phyloP scores from a whole-genome alignment of 192 early-diverging fungal genomes.

The Physocladia obscura region DNA sequence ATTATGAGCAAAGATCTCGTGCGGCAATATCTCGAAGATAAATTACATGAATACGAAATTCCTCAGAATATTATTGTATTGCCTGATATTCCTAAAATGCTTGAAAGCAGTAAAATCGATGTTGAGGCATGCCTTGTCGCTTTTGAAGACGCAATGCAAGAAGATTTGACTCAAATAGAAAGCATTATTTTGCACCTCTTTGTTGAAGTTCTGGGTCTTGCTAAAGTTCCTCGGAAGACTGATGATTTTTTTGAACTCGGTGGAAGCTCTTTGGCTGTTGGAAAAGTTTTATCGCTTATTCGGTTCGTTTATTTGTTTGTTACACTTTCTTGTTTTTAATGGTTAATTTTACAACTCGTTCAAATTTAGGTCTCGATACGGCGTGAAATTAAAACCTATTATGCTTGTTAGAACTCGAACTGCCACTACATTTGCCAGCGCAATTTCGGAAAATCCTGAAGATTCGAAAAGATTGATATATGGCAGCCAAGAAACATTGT shows the following conservation, averaged over 20 bases:
- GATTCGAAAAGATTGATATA: neutral
- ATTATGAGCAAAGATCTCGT: neutral
- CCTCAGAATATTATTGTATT: neutral
- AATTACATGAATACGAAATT: conserved; percentile 3
- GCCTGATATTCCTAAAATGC: neutral
- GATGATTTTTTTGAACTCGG: conserved; percentile 50
- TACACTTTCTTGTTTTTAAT: neutral
- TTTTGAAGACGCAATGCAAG: neutral
- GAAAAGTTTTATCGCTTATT: conserved; percentile 8
- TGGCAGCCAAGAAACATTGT: neutral
- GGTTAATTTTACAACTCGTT: neutral
- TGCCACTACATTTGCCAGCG: neutral
- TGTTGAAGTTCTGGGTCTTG: conserved; percentile 33
- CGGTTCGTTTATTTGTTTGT: conserved; percentile 5
- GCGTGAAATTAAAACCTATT: conserved; percentile 20
- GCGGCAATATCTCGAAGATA: neutral
- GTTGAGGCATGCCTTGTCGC: neutral
- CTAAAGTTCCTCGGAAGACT: neutral
- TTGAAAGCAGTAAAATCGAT: neutral
- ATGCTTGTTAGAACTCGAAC: conserved; percentile 6
- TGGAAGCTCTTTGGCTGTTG: conserved; percentile 36
- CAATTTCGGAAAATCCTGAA: neutral
- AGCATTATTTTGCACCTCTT: conserved; percentile 27
- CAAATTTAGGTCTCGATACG: neutral
- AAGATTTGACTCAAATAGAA: neutral